Conservation (phyloP, 768 basidiomycete species). For the Hortiboletus campestris region DNA sequence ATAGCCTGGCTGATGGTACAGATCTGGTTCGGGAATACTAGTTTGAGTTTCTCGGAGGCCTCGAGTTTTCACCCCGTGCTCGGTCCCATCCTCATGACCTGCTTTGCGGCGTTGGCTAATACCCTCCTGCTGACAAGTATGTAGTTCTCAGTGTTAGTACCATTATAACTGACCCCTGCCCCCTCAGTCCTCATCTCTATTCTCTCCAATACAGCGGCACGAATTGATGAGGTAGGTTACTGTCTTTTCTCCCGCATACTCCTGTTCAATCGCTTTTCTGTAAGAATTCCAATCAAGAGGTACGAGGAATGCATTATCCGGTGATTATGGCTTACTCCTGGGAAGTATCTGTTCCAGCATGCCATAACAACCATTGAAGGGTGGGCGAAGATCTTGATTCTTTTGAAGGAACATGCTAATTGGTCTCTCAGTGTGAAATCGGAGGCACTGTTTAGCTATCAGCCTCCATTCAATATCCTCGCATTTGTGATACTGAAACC, state of each 20-base stretch:
- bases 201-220: conserved; percentile 84
- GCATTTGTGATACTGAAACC: conserved; percentile 83
- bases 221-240: conserved; percentile 57
- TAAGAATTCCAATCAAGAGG: conserved; percentile 63
- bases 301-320: conserved; percentile 16
- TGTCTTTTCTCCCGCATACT: neutral
- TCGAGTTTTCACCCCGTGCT: conserved; percentile 66
- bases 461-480: conserved; percentile 84
- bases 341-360: conserved; percentile 82
- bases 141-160: conserved; percentile 24
- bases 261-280: neutral
- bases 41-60: conserved; percentile 55
- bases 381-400: conserved; percentile 34
- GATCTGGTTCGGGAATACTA: conserved; percentile 84
- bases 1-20: conserved; percentile 86
- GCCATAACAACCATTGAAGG: conserved; percentile 87
- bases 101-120: conserved; percentile 75
- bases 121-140: conserved; percentile 78
- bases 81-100: conserved; percentile 76
- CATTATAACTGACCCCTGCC: neutral
- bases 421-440: conserved; percentile 64
- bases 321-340: conserved; percentile 15
- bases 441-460: conserved; percentile 88
- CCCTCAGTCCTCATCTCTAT: conserved; percentile 73
- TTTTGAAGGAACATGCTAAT: conserved; percentile 4